phyloP scores from a whole-genome alignment of 31 red algal species.

The Porphyra umbilicalis region DNA sequence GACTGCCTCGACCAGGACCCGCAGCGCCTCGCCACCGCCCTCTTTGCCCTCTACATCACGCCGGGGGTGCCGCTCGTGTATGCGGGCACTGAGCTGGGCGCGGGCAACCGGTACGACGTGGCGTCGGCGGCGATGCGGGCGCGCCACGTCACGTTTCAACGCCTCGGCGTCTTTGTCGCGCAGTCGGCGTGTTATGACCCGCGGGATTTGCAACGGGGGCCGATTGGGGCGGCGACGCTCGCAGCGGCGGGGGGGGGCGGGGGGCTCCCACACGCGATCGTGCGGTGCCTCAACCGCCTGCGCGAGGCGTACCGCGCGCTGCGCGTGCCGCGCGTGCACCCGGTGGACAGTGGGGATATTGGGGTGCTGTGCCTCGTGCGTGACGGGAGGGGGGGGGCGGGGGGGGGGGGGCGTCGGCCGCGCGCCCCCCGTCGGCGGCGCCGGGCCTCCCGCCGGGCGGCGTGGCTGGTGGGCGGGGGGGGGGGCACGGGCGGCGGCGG shows the following conservation, averaged over 20 bases:
- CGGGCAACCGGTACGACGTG: slow-evolving; percentile 11
- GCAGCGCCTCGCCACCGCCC: slow-evolving; percentile 44
- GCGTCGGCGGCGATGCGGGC: slow-evolving; percentile 3
- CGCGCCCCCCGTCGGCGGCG: no score
- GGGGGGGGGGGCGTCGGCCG: slow-evolving; percentile 5
- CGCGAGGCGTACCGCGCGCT: slow-evolving; percentile 10
- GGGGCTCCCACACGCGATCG: slow-evolving; percentile 2
- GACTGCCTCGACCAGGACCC: slow-evolving; percentile 45
- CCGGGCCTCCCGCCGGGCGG: no score
- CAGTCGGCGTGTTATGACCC: slow-evolving; percentile 41
- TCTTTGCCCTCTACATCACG: slow-evolving; percentile 61
- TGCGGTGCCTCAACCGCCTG: slow-evolving; percentile 23
- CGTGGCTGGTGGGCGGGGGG: background rate
- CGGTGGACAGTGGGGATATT: slow-evolving; percentile 44
- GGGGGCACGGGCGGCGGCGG: background rate
- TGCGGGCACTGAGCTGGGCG: slow-evolving; percentile 45
- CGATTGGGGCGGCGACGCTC: slow-evolving; percentile 4
- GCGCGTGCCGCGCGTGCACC: slow-evolving; percentile 4
- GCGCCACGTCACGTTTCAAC: slow-evolving; percentile 9
- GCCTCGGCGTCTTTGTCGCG: slow-evolving; percentile 22
- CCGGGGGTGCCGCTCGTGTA: slow-evolving; percentile 67
- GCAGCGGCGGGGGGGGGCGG: slow-evolving; percentile 7
- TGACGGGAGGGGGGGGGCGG: background rate
- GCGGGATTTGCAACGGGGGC: slow-evolving; percentile 57
- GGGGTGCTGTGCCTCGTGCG: slow-evolving; percentile 46